These are phyloP conservation scores for Leucosporidium scottii DNA, from an alignment of 768 basidiomycete genomes.

Conservation along the genomic window DNA sequence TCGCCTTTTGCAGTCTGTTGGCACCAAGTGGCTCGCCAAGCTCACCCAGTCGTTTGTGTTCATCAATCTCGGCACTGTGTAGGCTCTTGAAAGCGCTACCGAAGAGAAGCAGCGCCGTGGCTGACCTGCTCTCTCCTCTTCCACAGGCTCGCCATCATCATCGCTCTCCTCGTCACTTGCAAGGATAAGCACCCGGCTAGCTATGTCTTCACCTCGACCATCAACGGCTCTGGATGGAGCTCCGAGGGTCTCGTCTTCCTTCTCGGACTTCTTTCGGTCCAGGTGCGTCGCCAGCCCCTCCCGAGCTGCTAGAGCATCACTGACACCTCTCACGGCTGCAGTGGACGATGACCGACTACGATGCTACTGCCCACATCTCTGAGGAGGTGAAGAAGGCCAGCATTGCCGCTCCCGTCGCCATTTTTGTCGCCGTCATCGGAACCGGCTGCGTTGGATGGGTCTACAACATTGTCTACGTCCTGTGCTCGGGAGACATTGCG, in stretches of 20 bases:
- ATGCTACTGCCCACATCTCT: slow-evolving; percentile 44
- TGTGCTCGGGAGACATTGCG: neutral
- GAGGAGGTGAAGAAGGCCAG: slow-evolving; percentile 44
- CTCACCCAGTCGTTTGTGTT: slow-evolving; percentile 72
- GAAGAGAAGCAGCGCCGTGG: no score
- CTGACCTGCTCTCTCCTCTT: no score
- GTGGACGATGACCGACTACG: slow-evolving; percentile 39
- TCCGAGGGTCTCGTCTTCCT: slow-evolving; percentile 73
- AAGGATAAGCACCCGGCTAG: slow-evolving; percentile 69
- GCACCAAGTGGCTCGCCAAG: slow-evolving; percentile 60
- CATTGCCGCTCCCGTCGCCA: slow-evolving; percentile 45
- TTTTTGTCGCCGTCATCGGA: slow-evolving; percentile 45
- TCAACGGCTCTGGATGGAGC: slow-evolving; percentile 73
- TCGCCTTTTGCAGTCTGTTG: slow-evolving; percentile 14
- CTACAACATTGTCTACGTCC: slow-evolving; percentile 7
- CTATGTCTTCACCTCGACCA: slow-evolving; percentile 70
- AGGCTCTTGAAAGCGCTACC: no score
- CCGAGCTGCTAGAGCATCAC: slow-evolving; percentile 29
- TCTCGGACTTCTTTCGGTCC: slow-evolving; percentile 71
- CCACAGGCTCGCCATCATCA: slow-evolving; percentile 60
- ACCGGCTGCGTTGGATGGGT: slow-evolving; percentile 37
- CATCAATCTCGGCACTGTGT: slow-evolving; percentile 72
- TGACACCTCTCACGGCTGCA: slow-evolving; percentile 40
- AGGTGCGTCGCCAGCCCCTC: slow-evolving; percentile 6
- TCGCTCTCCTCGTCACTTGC: slow-evolving; percentile 60